A percentile compares a stretch with the other conserved stretches of the same genome.
phyloP scores from a whole-genome alignment of 2,329 filamentous ascomycete species.

The Cylindrodendrum hubeiense region DNA sequence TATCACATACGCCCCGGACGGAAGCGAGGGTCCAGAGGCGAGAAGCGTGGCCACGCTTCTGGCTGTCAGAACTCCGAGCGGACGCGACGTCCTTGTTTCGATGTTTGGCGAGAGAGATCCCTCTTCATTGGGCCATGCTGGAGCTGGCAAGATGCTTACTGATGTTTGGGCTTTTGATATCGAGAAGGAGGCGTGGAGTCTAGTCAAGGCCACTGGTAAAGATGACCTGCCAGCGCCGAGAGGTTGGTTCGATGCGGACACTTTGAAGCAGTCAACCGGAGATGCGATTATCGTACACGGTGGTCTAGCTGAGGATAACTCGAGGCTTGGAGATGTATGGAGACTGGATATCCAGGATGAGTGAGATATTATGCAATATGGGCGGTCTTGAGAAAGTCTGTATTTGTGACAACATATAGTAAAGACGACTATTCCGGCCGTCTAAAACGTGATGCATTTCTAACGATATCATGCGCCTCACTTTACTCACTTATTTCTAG shows the following conservation, averaged over 20 bases:
- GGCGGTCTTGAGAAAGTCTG: too few relatives aligned
- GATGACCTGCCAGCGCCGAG: conserved; percentile 46
- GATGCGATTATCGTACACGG: conserved; percentile 52
- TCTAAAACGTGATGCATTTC: too few relatives aligned
- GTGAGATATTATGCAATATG: too few relatives aligned
- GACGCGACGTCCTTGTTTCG: conserved; percentile 48
- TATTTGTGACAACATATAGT: background rate
- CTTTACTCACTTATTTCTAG: too few relatives aligned
- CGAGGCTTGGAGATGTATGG: conserved; percentile 52
- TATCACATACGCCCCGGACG: conserved; percentile 41
- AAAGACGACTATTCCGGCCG: too few relatives aligned
- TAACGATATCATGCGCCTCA: too few relatives aligned
- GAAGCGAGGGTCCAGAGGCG: conserved; percentile 45
- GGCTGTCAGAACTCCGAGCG: conserved; percentile 28
- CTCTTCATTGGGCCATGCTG: conserved; percentile 52
- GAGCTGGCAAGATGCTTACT: conserved; percentile 55
- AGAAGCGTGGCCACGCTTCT: conserved; percentile 49
- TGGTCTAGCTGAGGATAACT: conserved; percentile 53
- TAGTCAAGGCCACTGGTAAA: conserved; percentile 32
- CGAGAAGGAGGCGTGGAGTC: conserved; percentile 42
- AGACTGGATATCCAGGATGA: conserved; percentile 31
- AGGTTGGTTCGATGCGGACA: conserved; percentile 57
- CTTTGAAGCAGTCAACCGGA: conserved; percentile 19
- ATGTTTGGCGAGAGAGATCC: conserved; percentile 56
- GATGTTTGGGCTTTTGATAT: conserved; percentile 58